These are phyloP conservation scores for Eleusine indica DNA, from an alignment of 176 grass and related monocot species.

Conservation along the genomic window DNA sequence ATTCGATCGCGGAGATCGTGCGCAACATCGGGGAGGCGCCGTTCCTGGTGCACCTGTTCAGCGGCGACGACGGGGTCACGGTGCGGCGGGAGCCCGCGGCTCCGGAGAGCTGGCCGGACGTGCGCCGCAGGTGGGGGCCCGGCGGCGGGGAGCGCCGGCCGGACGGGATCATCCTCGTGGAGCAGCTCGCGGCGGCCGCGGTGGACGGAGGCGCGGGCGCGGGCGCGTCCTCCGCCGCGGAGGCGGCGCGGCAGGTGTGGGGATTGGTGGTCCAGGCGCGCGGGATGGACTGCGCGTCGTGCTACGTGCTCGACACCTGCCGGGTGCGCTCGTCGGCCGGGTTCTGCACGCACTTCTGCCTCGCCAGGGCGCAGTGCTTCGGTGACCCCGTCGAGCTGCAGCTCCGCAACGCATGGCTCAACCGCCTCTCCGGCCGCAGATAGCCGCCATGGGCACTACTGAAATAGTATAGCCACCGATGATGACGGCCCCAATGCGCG, in stretches of 20 bases:
- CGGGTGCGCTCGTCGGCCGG: slow-evolving; percentile 72
- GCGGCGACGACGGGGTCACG: slow-evolving; percentile 43
- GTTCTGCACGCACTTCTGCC: slow-evolving; percentile 89
- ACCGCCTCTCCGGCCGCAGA: slow-evolving; percentile 52
- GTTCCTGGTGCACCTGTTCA: slow-evolving; percentile 64
- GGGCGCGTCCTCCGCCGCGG: not conserved
- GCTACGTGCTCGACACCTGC: slow-evolving; percentile 80
- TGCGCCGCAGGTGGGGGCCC: slow-evolving; percentile 56
- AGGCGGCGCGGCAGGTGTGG: slow-evolving; percentile 38
- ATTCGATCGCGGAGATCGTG: slow-evolving; percentile 63
- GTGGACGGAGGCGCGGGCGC: slow-evolving; percentile 7
- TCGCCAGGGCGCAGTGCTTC: slow-evolving; percentile 79
- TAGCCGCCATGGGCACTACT: slow-evolving; percentile 34
- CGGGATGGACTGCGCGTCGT: slow-evolving; percentile 55
- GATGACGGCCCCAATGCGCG: not conserved
- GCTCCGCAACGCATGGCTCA: slow-evolving; percentile 78
- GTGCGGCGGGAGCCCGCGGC: slow-evolving; percentile 62
- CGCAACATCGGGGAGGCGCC: slow-evolving; percentile 57
- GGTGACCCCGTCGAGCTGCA: slow-evolving; percentile 73
- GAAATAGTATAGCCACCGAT: slow-evolving; percentile 17
- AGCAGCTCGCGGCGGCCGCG: slow-evolving; percentile 48
- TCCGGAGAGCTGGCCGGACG: slow-evolving; percentile 57
- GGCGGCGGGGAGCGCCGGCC: slow-evolving; percentile 49
- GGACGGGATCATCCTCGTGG: slow-evolving; percentile 82
- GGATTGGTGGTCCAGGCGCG: slow-evolving; percentile 64